These are phyloP conservation scores for Aspergillus sparsus DNA, from an alignment of 495 filamentous ascomycete species.

Conservation along the genomic window DNA sequence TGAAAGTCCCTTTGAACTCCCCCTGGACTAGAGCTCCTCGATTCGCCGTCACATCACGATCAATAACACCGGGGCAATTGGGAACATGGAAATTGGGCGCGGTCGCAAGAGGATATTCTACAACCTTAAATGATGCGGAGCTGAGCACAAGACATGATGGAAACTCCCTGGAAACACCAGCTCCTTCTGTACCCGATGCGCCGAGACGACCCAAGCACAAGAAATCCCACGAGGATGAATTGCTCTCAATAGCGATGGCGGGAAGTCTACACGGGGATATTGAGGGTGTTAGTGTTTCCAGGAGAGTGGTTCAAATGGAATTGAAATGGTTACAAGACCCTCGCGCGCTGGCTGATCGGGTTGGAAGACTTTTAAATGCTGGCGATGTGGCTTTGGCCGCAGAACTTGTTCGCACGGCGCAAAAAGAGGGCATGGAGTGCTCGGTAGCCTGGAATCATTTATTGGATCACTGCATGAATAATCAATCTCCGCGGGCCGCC, in stretches of 20 bases:
- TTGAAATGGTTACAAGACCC: conserved; percentile 68
- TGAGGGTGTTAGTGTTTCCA: background rate
- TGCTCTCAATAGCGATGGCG: conserved; percentile 17
- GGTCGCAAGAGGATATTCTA: conserved; percentile 6
- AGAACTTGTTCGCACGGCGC: conserved; percentile 62
- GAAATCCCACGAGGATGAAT: background rate
- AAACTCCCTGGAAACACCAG: background rate
- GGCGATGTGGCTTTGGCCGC: conserved; percentile 63
- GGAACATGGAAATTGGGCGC: background rate
- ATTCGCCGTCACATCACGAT: background rate
- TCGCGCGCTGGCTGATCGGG: conserved; percentile 61
- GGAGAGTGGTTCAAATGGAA: conserved; percentile 47
- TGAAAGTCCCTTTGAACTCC: conserved; percentile 13
- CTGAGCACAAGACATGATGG: background rate
- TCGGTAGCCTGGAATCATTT: conserved; percentile 77
- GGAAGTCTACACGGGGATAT: background rate
- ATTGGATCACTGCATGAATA: conserved; percentile 61
- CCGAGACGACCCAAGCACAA: background rate
- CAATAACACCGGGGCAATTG: background rate
- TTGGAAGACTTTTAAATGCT: conserved; percentile 53
- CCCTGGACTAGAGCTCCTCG: conserved; percentile 15
- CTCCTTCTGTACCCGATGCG: background rate
- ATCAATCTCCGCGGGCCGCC: conserved; percentile 58
- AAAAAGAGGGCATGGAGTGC: conserved; percentile 58
- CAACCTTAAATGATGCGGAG: background rate